A percentile compares a stretch with the other conserved stretches of the same genome.
phyloP scores from a whole-genome alignment of 352 stramenopile genomes.

The Phytophthora crassamura region DNA sequence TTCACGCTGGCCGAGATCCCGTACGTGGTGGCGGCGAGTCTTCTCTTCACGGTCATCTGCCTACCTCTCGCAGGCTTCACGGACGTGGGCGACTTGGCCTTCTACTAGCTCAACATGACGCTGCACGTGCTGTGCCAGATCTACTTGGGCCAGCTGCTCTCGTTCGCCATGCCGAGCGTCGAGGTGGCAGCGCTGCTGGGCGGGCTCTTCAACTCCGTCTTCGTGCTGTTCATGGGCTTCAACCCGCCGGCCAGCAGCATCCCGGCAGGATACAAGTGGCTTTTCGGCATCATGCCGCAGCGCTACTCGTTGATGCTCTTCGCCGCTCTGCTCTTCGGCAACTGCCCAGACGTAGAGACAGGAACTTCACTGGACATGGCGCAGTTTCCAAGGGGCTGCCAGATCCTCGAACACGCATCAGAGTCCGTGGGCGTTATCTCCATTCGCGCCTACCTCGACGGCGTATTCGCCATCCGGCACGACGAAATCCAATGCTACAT shows the following conservation, averaged over 20 bases:
- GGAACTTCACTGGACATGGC: conserved; percentile 25
- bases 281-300: conserved; percentile 47
- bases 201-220: conserved; percentile 53
- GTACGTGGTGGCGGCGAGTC: conserved; percentile 39
- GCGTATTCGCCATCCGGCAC: conserved; percentile 41
- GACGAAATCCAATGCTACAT: too few species aligned
- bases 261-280: too few species aligned
- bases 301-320: conserved; percentile 41
- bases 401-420: conserved; percentile 37
- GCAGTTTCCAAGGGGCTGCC: conserved; percentile 35
- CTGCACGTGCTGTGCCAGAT: conserved; percentile 50
- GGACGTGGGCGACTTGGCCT: conserved; percentile 23
- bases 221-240: too few species aligned
- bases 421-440: conserved; percentile 35
- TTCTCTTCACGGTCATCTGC: conserved; percentile 48
- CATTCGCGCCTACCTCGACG: too few species aligned
- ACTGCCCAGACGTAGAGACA: conserved; percentile 33
- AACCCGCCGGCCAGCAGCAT: too few species aligned
- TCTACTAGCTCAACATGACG: too few species aligned
- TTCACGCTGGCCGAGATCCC: conserved; percentile 78
- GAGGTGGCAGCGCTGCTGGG: conserved; percentile 44
- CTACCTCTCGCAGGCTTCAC: too few species aligned
- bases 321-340: conserved; percentile 33
- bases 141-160: conserved; percentile 47
- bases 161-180: conserved; percentile 44